Percentiles rank a stretch among this genome's conserved stretches.
Evolutionary conservation across 768 basidiomycete genomes (phyloP).

Genomic region (Termitomyces sp.): DNA sequence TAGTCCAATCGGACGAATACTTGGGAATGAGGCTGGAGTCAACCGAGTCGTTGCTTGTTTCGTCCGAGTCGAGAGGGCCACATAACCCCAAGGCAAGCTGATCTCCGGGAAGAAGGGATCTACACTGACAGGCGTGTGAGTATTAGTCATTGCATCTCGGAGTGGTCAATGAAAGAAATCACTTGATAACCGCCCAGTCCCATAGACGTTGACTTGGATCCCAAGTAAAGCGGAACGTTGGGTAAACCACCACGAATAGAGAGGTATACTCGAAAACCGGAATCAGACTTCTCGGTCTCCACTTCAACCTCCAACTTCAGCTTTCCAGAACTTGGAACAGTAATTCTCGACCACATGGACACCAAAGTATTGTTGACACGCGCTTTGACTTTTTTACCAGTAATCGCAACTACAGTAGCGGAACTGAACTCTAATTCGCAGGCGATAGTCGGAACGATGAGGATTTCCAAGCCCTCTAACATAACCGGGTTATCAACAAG

Average conservation of each 20-base stretch:
- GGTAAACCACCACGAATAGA: conserved; percentile 59
- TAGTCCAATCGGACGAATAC: conserved; percentile 44
- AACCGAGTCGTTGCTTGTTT: conserved; percentile 4
- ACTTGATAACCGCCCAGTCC: conserved; percentile 54
- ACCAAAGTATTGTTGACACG: conserved; percentile 33
- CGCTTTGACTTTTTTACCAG: conserved; percentile 43
- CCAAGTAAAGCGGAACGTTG: conserved; percentile 47
- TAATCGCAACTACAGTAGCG: conserved; percentile 45
- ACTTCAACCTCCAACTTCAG: conserved; percentile 33
- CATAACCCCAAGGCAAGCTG: conserved; percentile 36
- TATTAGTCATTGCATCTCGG: background rate
- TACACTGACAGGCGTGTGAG: conserved; percentile 33
- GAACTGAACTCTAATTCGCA: conserved; percentile 48
- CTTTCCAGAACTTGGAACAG: conserved; percentile 38
- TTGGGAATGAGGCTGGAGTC: conserved; percentile 31
- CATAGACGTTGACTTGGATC: conserved; percentile 63
- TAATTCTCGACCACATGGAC: conserved; percentile 44
- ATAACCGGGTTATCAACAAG: conserved; percentile 48
- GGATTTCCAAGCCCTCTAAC: conserved; percentile 53
- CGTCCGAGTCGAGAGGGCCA: conserved; percentile 17
- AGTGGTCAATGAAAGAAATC: background rate
- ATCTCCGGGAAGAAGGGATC: conserved; percentile 47
- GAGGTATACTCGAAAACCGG: conserved; percentile 53
- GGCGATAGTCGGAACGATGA: conserved; percentile 37
- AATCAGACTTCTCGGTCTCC: conserved; percentile 10